Conservation (phyloP, 31 red algal species). For the Endocladia muricata region DNA sequence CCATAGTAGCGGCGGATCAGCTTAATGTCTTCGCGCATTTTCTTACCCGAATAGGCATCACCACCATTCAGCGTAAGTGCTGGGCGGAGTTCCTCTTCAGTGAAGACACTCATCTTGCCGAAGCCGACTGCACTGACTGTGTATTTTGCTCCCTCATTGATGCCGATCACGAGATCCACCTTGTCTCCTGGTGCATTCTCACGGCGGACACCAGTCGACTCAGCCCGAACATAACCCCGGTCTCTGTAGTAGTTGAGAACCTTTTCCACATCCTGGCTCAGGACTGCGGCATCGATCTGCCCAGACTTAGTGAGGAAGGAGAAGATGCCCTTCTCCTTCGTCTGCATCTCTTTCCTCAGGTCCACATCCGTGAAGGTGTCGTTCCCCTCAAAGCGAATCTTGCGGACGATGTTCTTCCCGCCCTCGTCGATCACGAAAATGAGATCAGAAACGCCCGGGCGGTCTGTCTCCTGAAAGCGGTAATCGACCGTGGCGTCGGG, state of each 20-base stretch:
- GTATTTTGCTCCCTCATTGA: conserved; percentile 23
- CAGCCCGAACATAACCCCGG: not conserved
- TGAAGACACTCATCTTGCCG: conserved; percentile 16
- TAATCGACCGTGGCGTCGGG: not conserved
- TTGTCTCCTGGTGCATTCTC: not conserved
- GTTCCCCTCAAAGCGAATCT: conserved; percentile 12
- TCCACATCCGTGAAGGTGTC: not conserved
- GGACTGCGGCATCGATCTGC: conserved; percentile 5
- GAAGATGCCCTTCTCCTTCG: conserved; percentile 26
- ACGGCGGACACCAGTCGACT: not conserved
- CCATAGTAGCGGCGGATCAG: conserved; percentile 18
- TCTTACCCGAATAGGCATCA: conserved; percentile 4
- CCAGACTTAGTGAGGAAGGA: conserved; percentile 27
- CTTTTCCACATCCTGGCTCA: not conserved
- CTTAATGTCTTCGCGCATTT: conserved; percentile 1
- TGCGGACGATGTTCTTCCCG: conserved; percentile 4
- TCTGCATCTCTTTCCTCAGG: not conserved
- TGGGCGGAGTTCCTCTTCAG: not conserved
- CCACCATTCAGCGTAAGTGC: not conserved
- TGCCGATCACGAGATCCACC: conserved; percentile 1
- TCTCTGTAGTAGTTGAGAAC: conserved; percentile 2
- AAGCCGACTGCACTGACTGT: conserved; percentile 8
- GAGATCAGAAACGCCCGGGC: conserved; percentile 6
- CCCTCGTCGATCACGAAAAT: conserved; percentile 10
- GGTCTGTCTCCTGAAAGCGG: conserved; percentile 1